Evolutionary conservation across 2,329 filamentous ascomycete genomes (phyloP).

Genomic region (Botryotinia globosa): DNA sequence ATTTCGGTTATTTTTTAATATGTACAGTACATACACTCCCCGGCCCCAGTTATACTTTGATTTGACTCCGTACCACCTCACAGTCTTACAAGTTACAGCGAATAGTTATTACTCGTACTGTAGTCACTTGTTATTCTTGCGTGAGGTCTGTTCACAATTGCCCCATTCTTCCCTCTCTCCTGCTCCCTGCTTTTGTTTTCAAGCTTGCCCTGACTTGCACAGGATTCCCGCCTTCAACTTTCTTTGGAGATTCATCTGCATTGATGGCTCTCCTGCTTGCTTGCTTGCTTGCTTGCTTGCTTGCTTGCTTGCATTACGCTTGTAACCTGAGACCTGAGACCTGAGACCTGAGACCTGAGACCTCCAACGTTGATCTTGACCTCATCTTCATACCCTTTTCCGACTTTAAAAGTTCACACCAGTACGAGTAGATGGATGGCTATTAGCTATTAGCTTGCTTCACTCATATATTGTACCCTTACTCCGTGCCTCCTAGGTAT

Average conservation of each 20-base stretch:
- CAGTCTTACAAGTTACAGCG: too few relatives aligned
- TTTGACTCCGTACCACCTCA: neutral
- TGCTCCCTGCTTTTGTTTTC: neutral
- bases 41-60: neutral
- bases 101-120: neutral
- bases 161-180: neutral
- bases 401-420: neutral
- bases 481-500: neutral
- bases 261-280: neutral
- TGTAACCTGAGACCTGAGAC: neutral
- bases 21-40: too few relatives aligned
- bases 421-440: too few relatives aligned
- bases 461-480: neutral
- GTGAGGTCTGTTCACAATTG: neutral
- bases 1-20: slow-evolving; percentile 3
- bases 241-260: neutral
- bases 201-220: neutral
- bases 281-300: neutral
- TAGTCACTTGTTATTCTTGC: neutral
- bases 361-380: neutral
- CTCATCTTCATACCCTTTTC: neutral
- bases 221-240: neutral
- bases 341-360: neutral
- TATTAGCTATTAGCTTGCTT: neutral
- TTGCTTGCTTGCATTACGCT: neutral